Percentiles rank a stretch among this genome's conserved stretches.
phyloP scores from a whole-genome alignment of 2,329 filamentous ascomycete species.

The Parastagonospora nodorum region DNA sequence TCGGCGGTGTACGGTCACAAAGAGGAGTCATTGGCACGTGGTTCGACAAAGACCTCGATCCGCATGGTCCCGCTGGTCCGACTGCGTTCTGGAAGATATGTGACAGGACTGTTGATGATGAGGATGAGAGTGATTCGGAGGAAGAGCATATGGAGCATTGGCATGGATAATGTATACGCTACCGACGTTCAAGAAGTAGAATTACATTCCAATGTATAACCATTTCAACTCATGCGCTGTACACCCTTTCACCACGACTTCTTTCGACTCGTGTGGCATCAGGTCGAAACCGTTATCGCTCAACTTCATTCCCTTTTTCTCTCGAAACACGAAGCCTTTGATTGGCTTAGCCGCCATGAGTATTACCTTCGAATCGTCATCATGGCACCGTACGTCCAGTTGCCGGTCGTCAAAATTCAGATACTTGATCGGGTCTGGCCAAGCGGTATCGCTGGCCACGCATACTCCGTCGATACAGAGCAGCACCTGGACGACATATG shows the following conservation, averaged over 20 bases:
- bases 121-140: slow-evolving; percentile 10
- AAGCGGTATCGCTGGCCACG: slow-evolving; percentile 60
- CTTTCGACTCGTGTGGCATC: neutral
- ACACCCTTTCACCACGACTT: too few species aligned
- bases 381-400: slow-evolving; percentile 46
- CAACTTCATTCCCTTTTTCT: slow-evolving; percentile 20
- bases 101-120: slow-evolving; percentile 44
- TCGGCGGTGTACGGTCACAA: slow-evolving; percentile 68
- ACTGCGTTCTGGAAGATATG: slow-evolving; percentile 79
- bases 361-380: slow-evolving; percentile 43
- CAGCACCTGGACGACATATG: slow-evolving; percentile 57
- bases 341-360: slow-evolving; percentile 57
- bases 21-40: slow-evolving; percentile 75
- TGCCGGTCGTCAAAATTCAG: slow-evolving; percentile 57
- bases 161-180: neutral
- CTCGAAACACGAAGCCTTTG: slow-evolving; percentile 60
- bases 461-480: slow-evolving; percentile 56
- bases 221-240: too few species aligned
- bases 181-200: too few species aligned
- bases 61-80: slow-evolving; percentile 72
- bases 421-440: slow-evolving; percentile 66
- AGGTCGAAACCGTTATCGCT: slow-evolving; percentile 34
- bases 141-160: slow-evolving; percentile 22
- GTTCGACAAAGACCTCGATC: slow-evolving; percentile 76
- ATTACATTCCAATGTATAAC: too few species aligned